These are phyloP conservation scores for Asparagopsis taxiformis DNA, from an alignment of 31 red algal species.

Conservation along the genomic window DNA sequence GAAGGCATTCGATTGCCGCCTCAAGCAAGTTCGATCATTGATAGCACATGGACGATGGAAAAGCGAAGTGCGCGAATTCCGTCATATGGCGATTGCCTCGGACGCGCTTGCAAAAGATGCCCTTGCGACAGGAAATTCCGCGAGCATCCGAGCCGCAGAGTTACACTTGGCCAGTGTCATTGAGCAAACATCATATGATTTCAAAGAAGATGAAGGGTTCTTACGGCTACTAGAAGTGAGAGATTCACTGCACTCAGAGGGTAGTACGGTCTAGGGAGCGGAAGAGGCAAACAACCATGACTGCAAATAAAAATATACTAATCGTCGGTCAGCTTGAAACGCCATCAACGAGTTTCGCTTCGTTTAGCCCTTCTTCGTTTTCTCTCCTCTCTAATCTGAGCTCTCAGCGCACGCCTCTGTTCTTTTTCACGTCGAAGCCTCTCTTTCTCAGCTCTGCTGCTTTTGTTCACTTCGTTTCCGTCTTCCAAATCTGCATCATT, in stretches of 20 bases:
- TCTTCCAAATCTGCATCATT: background rate
- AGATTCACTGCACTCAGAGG: background rate
- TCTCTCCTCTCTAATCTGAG: constrained; percentile 11
- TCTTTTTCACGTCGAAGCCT: constrained; percentile 10
- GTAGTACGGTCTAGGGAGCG: too few relatives aligned
- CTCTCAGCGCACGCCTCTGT: constrained; percentile 3
- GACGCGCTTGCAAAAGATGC: constrained; percentile 52
- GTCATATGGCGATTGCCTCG: constrained; percentile 50
- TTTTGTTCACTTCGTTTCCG: background rate
- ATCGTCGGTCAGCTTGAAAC: too few relatives aligned
- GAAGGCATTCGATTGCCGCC: constrained; percentile 45
- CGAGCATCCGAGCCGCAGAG: constrained; percentile 43
- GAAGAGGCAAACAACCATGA: too few relatives aligned
- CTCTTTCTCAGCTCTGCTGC: background rate
- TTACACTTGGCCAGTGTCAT: constrained; percentile 57
- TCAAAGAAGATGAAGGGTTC: constrained; percentile 46
- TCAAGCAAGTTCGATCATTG: constrained; percentile 61
- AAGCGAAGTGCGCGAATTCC: constrained; percentile 28
- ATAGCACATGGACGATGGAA: constrained; percentile 50
- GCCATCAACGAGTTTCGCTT: background rate
- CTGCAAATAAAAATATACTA: background rate
- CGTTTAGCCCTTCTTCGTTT: constrained; percentile 4
- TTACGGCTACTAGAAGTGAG: constrained; percentile 11
- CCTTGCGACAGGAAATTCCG: constrained; percentile 15
- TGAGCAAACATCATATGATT: constrained; percentile 46